Evolutionary conservation across 2,329 filamentous ascomycete species (phyloP), one percentile per base, ranked within the genome.

Genomic region (Ceratocystis lukuohia): DNA sequence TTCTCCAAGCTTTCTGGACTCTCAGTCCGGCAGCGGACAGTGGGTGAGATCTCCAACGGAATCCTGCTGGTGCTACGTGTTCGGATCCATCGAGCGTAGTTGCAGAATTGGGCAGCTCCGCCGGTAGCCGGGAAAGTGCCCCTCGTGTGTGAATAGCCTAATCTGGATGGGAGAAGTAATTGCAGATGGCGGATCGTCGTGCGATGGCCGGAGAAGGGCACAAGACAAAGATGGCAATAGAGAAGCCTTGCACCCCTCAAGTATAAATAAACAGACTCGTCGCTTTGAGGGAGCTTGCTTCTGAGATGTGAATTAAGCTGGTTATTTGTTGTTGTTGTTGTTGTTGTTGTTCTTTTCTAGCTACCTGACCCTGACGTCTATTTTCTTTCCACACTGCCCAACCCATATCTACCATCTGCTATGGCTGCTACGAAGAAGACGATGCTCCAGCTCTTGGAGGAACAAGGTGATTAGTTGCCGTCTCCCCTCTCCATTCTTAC

Each of bases 361-460:
- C 46, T 5, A 4, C 46, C 4, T 20, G n/a, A 12, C 17, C 8
- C 10, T 57, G 10, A n/a, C n/a, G 3, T 53, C 48, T 3, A 12
- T 22, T 57, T 10, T 22, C 53, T 57, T 4, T n/a, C 2, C 15
- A 57, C 10, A 12, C n/a, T n/a, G 17, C 8, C 22, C 5, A 17
- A 30, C 8, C 22, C 7, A 7, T 22, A 57, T 57, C 53, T 30
- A 17, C 12, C 15, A 15, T 30, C 28, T 28, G 8, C 10, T 25
- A 57, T 57, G 53, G 22, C 53, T 15, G 53, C 22, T 17, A 17
- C 53, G 2, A 17, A 33, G 4, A 57, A 30, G 17, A 57, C 22
- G 17, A 45, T 63, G 61, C 61, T 63, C n/a, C 61, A 63, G 22
- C 12, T 48, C 3, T 25, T 63, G 41, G 61, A 63, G 37, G 61